Percentiles rank a stretch among this genome's conserved stretches.
Conservation (phyloP, 108 stramenopile species). For the Cyclotella kingstonii region DNA sequence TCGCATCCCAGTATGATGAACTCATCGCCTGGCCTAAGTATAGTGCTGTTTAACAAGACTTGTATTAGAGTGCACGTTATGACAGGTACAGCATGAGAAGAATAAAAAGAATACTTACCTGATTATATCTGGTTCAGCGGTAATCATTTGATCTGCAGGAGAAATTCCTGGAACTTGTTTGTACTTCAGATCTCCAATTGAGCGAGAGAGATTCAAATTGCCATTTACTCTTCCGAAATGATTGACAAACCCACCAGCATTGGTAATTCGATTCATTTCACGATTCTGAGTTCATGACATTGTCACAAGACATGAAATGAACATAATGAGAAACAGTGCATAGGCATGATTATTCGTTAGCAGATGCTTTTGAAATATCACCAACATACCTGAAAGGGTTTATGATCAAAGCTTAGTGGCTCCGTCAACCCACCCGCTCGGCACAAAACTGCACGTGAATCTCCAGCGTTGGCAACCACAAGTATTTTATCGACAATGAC, state of each 20-base stretch:
- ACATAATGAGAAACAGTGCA: too few relatives aligned
- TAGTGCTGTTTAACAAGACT: constrained; percentile 17
- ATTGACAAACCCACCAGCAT: constrained; percentile 92
- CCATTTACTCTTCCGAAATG: constrained; percentile 95
- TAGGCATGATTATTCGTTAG: background rate
- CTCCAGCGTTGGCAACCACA: constrained; percentile 91
- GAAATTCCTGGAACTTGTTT: constrained; percentile 82
- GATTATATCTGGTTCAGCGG: constrained; percentile 89
- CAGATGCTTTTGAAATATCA: background rate
- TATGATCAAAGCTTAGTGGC: constrained; percentile 87
- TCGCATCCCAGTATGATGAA: constrained; percentile 95
- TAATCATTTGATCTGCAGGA: constrained; percentile 85
- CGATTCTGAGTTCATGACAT: constrained; percentile 9
- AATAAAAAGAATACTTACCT: constrained; percentile 41
- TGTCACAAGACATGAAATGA: background rate
- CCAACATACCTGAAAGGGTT: constrained; percentile 60
- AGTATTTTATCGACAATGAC: constrained; percentile 76
- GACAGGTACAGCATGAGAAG: background rate
- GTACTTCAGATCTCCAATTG: constrained; percentile 97
- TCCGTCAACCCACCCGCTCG: constrained; percentile 62
- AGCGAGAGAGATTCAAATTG: constrained; percentile 91
- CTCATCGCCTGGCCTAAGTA: constrained; percentile 65
- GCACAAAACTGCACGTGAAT: constrained; percentile 87
- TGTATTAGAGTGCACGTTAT: background rate
- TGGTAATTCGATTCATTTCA: constrained; percentile 81